Evolutionary conservation across 306 rosid genomes (phyloP).

Genomic region (Ammopiptanthus mongolicus): DNA sequence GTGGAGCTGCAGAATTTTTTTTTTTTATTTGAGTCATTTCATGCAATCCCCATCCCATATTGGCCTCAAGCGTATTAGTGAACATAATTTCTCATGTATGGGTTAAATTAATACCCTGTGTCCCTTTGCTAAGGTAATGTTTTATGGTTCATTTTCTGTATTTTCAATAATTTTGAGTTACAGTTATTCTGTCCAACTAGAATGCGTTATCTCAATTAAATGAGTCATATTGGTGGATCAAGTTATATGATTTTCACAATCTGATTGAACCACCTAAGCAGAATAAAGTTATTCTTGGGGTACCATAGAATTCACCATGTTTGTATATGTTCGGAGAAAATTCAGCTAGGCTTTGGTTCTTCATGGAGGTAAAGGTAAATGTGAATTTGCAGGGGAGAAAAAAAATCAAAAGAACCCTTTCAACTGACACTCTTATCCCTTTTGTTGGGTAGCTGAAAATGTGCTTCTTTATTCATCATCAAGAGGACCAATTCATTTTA

Average conservation of each 20-base stretch:
- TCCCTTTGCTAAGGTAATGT: background rate
- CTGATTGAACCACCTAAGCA: too few relatives aligned
- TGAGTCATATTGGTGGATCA: too few relatives aligned
- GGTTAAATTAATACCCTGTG: background rate
- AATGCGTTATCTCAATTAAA: too few relatives aligned
- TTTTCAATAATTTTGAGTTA: too few relatives aligned
- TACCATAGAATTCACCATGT: too few relatives aligned
- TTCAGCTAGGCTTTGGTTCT: background rate
- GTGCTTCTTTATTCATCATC: background rate
- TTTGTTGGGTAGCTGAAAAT: slow-evolving; percentile 5
- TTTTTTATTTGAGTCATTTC: background rate
- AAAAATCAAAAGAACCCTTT: background rate
- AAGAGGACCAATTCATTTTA: background rate
- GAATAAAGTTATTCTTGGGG: too few relatives aligned
- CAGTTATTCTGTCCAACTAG: too few relatives aligned
- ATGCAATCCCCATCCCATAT: background rate
- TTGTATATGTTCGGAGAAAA: too few relatives aligned
- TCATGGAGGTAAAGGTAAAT: background rate
- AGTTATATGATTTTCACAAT: too few relatives aligned
- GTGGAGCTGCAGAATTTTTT: slow-evolving; percentile 22
- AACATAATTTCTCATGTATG: slow-evolving; percentile 11
- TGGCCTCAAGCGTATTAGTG: slow-evolving; percentile 10
- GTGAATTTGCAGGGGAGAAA: background rate
- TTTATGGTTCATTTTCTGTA: too few relatives aligned
- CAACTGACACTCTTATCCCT: slow-evolving; percentile 25